A percentile compares a stretch with the other conserved stretches of the same genome.
These are phyloP conservation scores for Citrullus mucosospermus DNA, from an alignment of 306 rosid genomes.

Conservation along the genomic window DNA sequence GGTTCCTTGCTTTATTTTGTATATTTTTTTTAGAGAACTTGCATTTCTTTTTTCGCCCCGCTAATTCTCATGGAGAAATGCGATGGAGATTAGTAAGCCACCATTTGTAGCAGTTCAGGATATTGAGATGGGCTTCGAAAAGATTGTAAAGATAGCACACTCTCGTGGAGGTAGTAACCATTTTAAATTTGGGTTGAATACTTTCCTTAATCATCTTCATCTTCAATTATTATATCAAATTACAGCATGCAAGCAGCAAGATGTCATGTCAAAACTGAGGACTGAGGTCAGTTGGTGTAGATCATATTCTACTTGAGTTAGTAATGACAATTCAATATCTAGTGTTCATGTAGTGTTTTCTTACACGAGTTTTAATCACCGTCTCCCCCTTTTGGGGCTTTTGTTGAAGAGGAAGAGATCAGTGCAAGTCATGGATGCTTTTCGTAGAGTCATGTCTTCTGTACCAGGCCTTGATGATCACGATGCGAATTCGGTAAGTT, in stretches of 20 bases:
- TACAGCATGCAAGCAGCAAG: slow-evolving; percentile 74
- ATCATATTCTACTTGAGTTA: slow-evolving; percentile 2
- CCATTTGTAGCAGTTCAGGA: slow-evolving; percentile 76
- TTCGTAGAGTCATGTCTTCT: slow-evolving; percentile 60
- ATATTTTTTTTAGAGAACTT: neutral
- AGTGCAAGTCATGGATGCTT: slow-evolving; percentile 57
- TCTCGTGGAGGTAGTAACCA: slow-evolving; percentile 60
- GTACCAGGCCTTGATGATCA: slow-evolving; percentile 70
- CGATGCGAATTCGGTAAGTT: slow-evolving; percentile 72
- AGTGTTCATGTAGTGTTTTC: neutral
- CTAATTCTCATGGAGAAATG: slow-evolving; percentile 27
- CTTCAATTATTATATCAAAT: neutral
- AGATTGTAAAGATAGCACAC: slow-evolving; percentile 77
- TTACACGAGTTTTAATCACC: neutral
- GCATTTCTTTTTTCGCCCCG: neutral
- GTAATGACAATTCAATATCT: neutral
- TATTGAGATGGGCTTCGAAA: slow-evolving; percentile 90
- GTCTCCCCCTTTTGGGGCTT: slow-evolving; percentile 3
- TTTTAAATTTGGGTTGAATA: slow-evolving; percentile 5
- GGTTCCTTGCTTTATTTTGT: neutral
- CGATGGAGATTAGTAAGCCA: slow-evolving; percentile 77
- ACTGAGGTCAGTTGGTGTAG: slow-evolving; percentile 56
- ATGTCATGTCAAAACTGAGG: slow-evolving; percentile 46
- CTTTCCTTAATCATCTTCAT: neutral
- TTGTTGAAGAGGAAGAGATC: slow-evolving; percentile 53